Evolutionary conservation across 176 grass and related monocot species (phyloP).

Genomic region (Aegilops speltoides): DNA sequence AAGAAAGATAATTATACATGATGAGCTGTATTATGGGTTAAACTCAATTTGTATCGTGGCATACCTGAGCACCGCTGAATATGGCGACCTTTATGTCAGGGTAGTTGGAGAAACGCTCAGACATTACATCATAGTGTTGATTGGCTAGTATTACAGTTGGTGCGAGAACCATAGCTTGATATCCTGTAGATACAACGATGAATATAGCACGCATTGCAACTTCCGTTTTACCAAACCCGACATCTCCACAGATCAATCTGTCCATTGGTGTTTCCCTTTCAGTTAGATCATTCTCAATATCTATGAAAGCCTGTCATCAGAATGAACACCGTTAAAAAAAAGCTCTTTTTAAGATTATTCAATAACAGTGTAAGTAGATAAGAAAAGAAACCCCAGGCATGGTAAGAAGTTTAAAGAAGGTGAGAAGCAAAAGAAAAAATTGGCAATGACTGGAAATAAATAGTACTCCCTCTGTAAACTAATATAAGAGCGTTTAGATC

Average conservation of each 20-base stretch:
- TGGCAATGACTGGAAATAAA: constrained; percentile 8
- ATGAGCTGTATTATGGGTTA: not conserved
- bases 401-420: not conserved
- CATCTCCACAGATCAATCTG: constrained; percentile 97
- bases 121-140: constrained; percentile 90
- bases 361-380: not conserved
- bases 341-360: not conserved
- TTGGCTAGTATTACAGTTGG: constrained; percentile 88
- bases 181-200: constrained; percentile 73
- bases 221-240: constrained; percentile 98
- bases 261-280: constrained; percentile 98
- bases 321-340: constrained; percentile 31
- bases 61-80: constrained; percentile 87
- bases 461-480: no score
- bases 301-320: constrained; percentile 83
- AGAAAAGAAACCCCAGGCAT: not conserved
- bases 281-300: constrained; percentile 90
- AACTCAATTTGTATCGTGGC: not conserved
- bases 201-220: constrained; percentile 92
- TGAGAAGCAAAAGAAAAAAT: not conserved
- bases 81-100: constrained; percentile 83
- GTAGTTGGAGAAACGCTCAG: constrained; percentile 78
- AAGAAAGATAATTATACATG: not conserved
- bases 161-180: constrained; percentile 95
- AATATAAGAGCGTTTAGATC: no score